These are phyloP conservation scores for Ammopiptanthus mongolicus DNA, from an alignment of 306 rosid species.

Conservation along the genomic window DNA sequence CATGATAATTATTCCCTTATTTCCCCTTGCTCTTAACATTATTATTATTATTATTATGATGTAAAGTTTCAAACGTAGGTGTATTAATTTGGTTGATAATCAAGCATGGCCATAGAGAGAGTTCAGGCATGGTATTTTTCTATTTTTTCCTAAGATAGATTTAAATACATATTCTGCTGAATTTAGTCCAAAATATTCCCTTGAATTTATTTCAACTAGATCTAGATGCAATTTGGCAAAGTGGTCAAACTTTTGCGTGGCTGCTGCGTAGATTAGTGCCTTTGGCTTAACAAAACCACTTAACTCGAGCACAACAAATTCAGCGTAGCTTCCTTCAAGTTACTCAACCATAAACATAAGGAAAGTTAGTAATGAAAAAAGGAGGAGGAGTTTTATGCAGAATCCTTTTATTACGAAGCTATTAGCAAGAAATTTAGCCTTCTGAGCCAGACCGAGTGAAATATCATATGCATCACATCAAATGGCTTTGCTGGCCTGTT, in stretches of 20 bases:
- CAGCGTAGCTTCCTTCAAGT: neutral
- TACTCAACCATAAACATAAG: neutral
- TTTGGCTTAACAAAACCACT: too few species aligned
- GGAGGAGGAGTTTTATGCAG: neutral
- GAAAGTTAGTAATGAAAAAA: neutral
- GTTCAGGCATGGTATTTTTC: too few species aligned
- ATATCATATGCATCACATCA: constrained; percentile 69
- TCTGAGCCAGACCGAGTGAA: constrained; percentile 75
- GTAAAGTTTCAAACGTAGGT: neutral
- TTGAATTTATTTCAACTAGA: neutral
- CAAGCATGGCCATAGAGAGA: too few species aligned
- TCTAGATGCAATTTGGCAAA: too few species aligned
- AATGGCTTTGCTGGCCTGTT: constrained; percentile 63
- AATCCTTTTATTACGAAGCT: constrained; percentile 10
- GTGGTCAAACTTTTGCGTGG: too few species aligned
- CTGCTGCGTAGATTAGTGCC: too few species aligned
- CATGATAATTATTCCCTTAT: neutral
- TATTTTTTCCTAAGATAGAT: neutral
- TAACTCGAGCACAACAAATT: neutral
- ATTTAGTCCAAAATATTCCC: neutral
- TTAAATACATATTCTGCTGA: neutral
- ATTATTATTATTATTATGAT: neutral
- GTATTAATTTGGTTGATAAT: too few species aligned
- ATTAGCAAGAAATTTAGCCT: constrained; percentile 38
- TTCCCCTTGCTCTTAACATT: neutral